Evolutionary conservation across 257 asterid species (phyloP).

Genomic region (Solanum paucissectum): DNA sequence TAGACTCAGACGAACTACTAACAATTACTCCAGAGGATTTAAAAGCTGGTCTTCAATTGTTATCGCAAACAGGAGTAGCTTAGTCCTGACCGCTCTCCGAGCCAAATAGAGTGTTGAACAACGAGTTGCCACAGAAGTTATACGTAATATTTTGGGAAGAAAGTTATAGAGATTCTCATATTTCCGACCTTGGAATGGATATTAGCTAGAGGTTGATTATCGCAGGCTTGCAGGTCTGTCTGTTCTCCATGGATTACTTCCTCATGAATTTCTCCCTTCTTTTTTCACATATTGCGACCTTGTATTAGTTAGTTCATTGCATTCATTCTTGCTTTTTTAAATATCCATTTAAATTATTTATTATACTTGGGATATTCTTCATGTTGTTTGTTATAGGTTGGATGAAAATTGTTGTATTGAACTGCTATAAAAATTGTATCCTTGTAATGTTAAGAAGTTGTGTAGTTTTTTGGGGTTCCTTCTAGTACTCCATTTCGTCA

Average conservation of each 20-base stretch:
- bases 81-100: background rate
- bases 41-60: slow-evolving; percentile 48
- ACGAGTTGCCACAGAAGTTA: background rate
- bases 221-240: background rate
- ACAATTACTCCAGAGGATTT: slow-evolving; percentile 69
- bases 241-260: background rate
- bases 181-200: background rate
- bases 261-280: background rate
- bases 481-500: background rate
- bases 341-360: background rate
- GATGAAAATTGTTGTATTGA: background rate
- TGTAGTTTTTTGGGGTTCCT: background rate
- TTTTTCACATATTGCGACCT: background rate
- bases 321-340: background rate
- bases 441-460: background rate
- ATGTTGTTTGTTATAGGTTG: background rate
- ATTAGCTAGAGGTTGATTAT: background rate
- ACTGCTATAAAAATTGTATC: background rate
- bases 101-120: background rate
- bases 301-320: background rate
- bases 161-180: background rate
- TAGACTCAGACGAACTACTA: slow-evolving; percentile 50
- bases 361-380: background rate
- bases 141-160: background rate
- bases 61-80: slow-evolving; percentile 27